phyloP scores from a whole-genome alignment of 805 yeast species.

The Cyberlindnera nakhonratchasimensis region DNA sequence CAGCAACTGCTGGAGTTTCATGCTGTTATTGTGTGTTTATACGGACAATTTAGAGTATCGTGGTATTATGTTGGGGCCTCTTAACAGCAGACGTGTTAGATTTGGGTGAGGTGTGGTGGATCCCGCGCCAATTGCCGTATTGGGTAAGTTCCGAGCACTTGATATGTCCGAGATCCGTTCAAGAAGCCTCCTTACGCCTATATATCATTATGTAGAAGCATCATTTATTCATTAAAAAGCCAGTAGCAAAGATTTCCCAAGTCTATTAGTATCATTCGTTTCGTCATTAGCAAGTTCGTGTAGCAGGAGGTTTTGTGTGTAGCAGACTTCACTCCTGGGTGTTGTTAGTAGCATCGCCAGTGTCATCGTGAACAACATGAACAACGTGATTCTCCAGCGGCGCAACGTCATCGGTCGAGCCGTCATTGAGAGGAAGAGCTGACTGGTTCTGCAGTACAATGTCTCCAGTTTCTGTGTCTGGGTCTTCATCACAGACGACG shows the following conservation, averaged over 20 bases:
- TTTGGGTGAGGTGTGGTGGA: too few species aligned
- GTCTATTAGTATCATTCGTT: not conserved
- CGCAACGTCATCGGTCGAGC: not conserved
- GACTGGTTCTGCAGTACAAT: not conserved
- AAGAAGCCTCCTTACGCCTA: too few species aligned
- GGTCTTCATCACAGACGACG: conserved; percentile 10
- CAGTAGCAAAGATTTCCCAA: too few species aligned
- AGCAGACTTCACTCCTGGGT: too few species aligned
- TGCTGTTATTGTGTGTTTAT: not conserved
- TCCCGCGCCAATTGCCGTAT: too few species aligned
- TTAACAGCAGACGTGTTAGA: too few species aligned
- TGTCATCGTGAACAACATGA: not conserved
- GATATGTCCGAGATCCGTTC: too few species aligned
- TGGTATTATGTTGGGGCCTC: not conserved
- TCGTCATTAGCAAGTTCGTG: not conserved
- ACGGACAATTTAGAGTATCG: too few species aligned
- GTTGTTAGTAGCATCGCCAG: too few species aligned
- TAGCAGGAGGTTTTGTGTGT: not conserved
- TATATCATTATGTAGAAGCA: too few species aligned
- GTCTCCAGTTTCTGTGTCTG: not conserved
- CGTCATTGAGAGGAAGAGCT: not conserved
- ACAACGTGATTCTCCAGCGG: not conserved
- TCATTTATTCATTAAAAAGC: too few species aligned
- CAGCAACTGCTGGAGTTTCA: conserved; percentile 18
- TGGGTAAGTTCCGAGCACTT: too few species aligned